These are phyloP conservation scores for Cutaneotrichosporon dermatis DNA, from an alignment of 1,284 basidiomycete genomes.

Conservation along the genomic window DNA sequence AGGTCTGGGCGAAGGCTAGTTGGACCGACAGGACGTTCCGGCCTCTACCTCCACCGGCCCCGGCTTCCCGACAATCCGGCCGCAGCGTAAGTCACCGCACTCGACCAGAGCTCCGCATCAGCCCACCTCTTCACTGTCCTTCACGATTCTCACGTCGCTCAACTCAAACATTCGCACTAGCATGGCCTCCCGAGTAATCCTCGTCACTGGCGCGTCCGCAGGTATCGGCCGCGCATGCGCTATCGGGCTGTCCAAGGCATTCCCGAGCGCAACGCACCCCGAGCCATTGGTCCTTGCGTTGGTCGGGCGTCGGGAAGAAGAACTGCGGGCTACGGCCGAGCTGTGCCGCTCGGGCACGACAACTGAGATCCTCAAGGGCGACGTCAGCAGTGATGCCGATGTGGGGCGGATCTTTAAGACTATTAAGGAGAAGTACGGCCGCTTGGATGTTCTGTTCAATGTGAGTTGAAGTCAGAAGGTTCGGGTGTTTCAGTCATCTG, in stretches of 20 bases:
- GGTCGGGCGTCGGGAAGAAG: slow-evolving; percentile 56
- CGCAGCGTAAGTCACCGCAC: too few species aligned
- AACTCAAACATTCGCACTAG: too few species aligned
- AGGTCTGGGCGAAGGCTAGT: too few species aligned
- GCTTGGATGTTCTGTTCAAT: slow-evolving; percentile 73
- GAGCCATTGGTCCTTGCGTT: slow-evolving; percentile 59
- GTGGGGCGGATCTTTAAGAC: slow-evolving; percentile 55
- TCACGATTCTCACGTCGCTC: neutral
- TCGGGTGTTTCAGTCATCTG: too few species aligned
- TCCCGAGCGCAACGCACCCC: slow-evolving; percentile 40
- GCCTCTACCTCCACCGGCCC: neutral
- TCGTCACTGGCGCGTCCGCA: slow-evolving; percentile 47
- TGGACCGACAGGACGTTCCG: too few species aligned
- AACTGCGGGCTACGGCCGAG: slow-evolving; percentile 58
- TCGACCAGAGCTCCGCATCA: neutral
- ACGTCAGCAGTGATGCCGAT: slow-evolving; percentile 51
- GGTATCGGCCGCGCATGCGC: slow-evolving; percentile 56
- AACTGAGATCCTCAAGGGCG: slow-evolving; percentile 54
- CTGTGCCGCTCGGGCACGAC: slow-evolving; percentile 44
- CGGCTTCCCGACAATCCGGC: neutral
- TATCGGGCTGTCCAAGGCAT: slow-evolving; percentile 54
- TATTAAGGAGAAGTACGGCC: slow-evolving; percentile 59
- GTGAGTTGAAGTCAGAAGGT: slow-evolving; percentile 47
- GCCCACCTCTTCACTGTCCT: neutral
- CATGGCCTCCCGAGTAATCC: slow-evolving; percentile 29